Conservation (phyloP, 306 rosid genomes). For the Canavalia gladiata region DNA sequence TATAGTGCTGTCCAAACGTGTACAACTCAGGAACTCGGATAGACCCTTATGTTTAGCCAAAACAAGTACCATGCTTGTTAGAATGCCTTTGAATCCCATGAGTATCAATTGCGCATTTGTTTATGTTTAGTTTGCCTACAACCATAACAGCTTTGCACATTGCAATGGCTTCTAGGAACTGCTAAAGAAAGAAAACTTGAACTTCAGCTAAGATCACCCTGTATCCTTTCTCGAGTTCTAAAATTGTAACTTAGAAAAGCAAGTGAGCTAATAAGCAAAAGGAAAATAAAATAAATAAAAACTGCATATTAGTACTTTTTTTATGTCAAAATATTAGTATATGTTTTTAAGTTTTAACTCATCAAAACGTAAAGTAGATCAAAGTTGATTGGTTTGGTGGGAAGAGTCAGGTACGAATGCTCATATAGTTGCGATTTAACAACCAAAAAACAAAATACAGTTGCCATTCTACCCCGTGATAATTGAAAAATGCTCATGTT, state of each 20-base stretch:
- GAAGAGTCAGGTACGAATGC: background rate
- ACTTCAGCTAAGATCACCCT: background rate
- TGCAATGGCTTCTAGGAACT: conserved; percentile 26
- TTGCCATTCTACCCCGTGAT: background rate
- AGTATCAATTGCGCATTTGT: background rate
- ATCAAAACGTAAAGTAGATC: too few species aligned
- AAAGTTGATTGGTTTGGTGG: background rate
- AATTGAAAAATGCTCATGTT: background rate
- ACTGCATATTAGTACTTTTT: too few species aligned
- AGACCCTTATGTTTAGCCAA: background rate
- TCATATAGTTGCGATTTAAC: too few species aligned
- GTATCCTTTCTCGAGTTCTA: background rate
- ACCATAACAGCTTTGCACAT: conserved; percentile 17
- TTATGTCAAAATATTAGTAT: too few species aligned
- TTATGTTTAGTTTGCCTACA: conserved; percentile 36
- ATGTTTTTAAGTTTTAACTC: too few species aligned
- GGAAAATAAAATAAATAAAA: too few species aligned
- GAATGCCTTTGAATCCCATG: background rate
- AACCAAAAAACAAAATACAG: too few species aligned
- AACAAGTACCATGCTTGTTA: conserved; percentile 32
- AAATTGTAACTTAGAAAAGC: background rate
- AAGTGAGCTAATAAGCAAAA: background rate
- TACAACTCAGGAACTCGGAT: conserved; percentile 32
- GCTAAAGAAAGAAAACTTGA: conserved; percentile 20
- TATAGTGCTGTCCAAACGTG: conserved; percentile 38